Percentiles rank a stretch among this genome's conserved stretches.
Conservation (phyloP, 2,329 filamentous ascomycete species). For the Xylaria digitata region DNA sequence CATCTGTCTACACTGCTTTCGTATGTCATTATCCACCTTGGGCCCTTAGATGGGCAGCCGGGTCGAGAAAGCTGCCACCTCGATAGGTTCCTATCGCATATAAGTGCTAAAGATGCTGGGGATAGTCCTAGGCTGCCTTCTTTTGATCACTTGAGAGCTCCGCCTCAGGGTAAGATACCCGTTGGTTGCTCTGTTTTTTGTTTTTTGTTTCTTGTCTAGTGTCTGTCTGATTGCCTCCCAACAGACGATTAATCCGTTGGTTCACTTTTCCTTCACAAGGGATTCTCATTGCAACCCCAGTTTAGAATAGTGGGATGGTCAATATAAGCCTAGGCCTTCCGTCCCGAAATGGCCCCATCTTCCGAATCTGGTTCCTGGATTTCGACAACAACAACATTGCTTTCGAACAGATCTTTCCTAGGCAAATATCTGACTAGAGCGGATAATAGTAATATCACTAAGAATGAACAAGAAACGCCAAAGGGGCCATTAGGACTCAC, state of each 20-base stretch:
- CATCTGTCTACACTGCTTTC: not conserved
- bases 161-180: too few relatives aligned
- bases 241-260: not conserved
- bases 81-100: not conserved
- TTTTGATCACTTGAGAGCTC: not conserved
- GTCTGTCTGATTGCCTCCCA: not conserved
- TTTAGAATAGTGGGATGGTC: not conserved
- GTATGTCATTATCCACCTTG: not conserved
- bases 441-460: not conserved
- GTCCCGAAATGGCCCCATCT: constrained; percentile 17
- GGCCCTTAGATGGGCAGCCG: not conserved
- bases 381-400: not conserved
- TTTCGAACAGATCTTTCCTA: constrained; percentile 28
- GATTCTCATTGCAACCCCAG: not conserved
- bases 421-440: constrained; percentile 9
- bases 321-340: not conserved
- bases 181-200: too few relatives aligned
- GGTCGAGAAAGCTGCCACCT: not conserved
- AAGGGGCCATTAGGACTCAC: constrained; percentile 47
- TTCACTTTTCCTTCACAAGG: not conserved
- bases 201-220: not conserved
- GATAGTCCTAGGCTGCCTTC: not conserved
- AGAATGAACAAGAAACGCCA: constrained; percentile 9
- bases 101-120: constrained; percentile 6
- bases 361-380: constrained; percentile 13